Percentiles rank a stretch among this genome's conserved stretches.
Conservation (phyloP, 2,329 filamentous ascomycete species). For the Colletotrichum viniferum region DNA sequence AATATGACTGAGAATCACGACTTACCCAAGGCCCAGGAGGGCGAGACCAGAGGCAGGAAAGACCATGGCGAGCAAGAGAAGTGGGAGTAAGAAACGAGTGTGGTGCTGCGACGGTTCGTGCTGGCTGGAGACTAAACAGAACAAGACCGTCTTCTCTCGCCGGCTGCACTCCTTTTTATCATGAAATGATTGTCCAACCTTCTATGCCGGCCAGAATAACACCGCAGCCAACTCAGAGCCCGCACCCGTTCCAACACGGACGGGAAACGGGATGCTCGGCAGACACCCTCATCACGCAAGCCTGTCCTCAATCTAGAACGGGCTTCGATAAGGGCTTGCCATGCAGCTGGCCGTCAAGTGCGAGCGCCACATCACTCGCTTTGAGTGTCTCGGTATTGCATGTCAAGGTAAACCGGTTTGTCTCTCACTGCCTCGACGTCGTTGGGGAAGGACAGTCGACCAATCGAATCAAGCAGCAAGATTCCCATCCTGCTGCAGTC, state of each 20-base stretch:
- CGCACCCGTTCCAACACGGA: background rate
- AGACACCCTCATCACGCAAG: background rate
- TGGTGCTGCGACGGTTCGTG: conserved; percentile 1
- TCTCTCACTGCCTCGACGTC: background rate
- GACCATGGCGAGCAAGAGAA: conserved; percentile 23
- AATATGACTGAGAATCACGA: background rate
- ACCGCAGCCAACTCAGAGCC: background rate
- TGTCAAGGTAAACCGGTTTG: background rate
- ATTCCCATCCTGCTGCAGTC: background rate
- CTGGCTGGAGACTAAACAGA: background rate
- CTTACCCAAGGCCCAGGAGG: conserved; percentile 33
- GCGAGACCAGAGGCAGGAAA: conserved; percentile 26
- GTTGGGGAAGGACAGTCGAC: background rate
- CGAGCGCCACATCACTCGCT: background rate
- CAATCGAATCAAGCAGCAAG: background rate
- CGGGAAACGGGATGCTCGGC: background rate
- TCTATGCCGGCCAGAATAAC: conserved; percentile 22
- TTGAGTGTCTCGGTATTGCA: background rate
- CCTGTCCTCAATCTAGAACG: background rate
- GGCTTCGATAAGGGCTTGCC: background rate
- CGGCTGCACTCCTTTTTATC: conserved; percentile 12
- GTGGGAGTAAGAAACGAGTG: conserved; percentile 26
- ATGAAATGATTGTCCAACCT: conserved; percentile 20
- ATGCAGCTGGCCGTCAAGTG: conserved; percentile 4
- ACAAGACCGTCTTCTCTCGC: background rate